These are phyloP conservation scores for Anthracocystis panici-leucophaei DNA, from an alignment of 1,284 basidiomycete genomes.

Conservation along the genomic window DNA sequence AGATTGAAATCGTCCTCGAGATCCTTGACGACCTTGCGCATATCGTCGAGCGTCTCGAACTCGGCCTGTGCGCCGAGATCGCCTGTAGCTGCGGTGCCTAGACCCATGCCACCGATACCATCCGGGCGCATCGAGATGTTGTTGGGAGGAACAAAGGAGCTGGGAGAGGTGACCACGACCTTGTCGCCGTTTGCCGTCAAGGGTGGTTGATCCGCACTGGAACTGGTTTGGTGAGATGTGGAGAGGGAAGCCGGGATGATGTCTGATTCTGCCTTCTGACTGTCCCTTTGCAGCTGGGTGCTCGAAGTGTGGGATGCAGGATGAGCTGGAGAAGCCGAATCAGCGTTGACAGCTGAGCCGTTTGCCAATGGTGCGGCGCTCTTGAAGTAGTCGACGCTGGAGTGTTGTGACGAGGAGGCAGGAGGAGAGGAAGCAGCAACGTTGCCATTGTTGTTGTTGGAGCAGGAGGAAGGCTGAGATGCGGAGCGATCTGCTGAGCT, in stretches of 20 bases:
- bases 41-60: constrained; percentile 59
- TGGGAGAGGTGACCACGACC: constrained; percentile 23
- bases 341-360: constrained; percentile 6
- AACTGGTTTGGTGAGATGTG: constrained; percentile 10
- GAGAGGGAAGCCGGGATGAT: constrained; percentile 50
- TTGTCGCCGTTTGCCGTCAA: constrained; percentile 16
- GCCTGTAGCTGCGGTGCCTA: constrained; percentile 61
- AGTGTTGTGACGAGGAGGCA: constrained; percentile 14
- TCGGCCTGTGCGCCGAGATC: constrained; percentile 58
- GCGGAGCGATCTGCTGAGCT: constrained; percentile 10
- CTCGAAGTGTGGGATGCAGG: neutral
- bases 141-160: constrained; percentile 22
- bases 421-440: constrained; percentile 7
- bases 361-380: constrained; percentile 14
- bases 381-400: constrained; percentile 40
- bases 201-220: constrained; percentile 1
- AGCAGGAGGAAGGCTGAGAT: constrained; percentile 13
- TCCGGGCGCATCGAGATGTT: constrained; percentile 56
- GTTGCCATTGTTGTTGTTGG: neutral
- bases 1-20: constrained; percentile 63
- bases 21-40: constrained; percentile 52
- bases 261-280: constrained; percentile 36
- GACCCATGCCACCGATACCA: constrained; percentile 61
- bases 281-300: constrained; percentile 25
- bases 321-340: constrained; percentile 4